Conservation (phyloP, 2,329 filamentous ascomycete genomes). For the Curvularia spicifera region DNA sequence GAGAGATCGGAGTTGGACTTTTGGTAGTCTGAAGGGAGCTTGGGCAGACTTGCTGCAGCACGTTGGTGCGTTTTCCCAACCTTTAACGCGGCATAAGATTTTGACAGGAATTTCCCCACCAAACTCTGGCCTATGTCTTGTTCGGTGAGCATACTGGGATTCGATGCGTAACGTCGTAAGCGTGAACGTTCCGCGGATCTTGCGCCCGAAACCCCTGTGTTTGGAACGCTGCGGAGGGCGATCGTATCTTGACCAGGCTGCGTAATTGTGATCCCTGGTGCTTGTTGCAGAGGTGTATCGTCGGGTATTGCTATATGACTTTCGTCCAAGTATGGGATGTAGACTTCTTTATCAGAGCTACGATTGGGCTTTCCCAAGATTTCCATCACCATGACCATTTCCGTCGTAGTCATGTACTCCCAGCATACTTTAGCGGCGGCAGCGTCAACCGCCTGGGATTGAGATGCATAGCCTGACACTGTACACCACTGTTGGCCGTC, state of each 20-base stretch:
- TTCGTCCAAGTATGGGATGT: neutral
- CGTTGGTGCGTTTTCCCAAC: neutral
- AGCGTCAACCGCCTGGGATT: neutral
- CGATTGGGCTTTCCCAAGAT: neutral
- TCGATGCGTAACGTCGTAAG: neutral
- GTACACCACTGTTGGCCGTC: neutral
- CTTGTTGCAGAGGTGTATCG: neutral
- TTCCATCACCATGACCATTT: neutral
- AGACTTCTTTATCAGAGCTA: neutral
- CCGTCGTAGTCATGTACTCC: neutral
- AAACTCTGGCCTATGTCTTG: neutral
- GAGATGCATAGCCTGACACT: neutral
- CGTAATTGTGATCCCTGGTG: neutral
- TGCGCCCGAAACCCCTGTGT: neutral
- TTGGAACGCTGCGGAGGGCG: too few relatives aligned
- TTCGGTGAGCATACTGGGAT: neutral
- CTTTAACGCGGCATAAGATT: neutral
- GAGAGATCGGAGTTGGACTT: neutral
- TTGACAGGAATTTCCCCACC: neutral
- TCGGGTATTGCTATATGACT: too few relatives aligned
- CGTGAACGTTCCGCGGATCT: neutral
- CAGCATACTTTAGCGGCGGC: neutral
- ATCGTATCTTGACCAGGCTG: neutral
- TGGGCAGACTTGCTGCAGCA: conserved; percentile 1
- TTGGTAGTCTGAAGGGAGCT: neutral